Evolutionary conservation across 139 green algal genomes (phyloP), one percentile per base, ranked within the genome.

Genomic region (Asterochloris sp.): DNA sequence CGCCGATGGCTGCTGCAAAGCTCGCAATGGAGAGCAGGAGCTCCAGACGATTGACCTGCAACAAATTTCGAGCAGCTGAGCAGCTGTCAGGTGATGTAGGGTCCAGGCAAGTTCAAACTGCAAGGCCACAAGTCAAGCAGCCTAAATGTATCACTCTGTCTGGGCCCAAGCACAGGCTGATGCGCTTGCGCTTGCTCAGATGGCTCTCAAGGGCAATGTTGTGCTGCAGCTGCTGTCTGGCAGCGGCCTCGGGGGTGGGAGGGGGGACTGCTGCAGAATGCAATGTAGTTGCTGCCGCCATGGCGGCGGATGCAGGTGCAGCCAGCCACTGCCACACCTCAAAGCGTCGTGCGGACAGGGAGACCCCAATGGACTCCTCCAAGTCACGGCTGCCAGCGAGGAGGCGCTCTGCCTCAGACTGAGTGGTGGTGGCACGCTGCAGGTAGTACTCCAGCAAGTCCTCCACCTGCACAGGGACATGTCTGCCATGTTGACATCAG

Each of bases 381-480:
- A 98, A 80, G 84, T 98, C 95, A 26, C 95, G 91, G 0, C 94
- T 94, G 27, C 94, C 94, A 67, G 90, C 91, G 63, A 96, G 84
- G 82, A 96, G 88, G 54, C 89, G 85, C 85, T 95, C 90, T 16
- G 92, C 91, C 84, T 96, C 92, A 17, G 82, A 89, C 87, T 95
- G 91, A 21, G 91, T 92, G n/a, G 87, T 91, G 16, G 87, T 87
- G 13, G 92, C 89, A 15, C 95, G 86, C 89, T 98, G 95, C 85
- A 97, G 87, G 89, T 98, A 98, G 84, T 97, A 98, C 88, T 98
- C 95, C 27, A 98, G 87, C 74, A 98, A 83, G 88, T 98, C 95
- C 84, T 98, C 95, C 60, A 96, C 93, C 38, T 54, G 6, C 38
- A 54, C 38, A 54, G 38, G 38, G 38, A 54, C 85, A 95, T 89